These are phyloP conservation scores for Mycena chlorophos DNA, from an alignment of 768 basidiomycete species.

Conservation along the genomic window DNA sequence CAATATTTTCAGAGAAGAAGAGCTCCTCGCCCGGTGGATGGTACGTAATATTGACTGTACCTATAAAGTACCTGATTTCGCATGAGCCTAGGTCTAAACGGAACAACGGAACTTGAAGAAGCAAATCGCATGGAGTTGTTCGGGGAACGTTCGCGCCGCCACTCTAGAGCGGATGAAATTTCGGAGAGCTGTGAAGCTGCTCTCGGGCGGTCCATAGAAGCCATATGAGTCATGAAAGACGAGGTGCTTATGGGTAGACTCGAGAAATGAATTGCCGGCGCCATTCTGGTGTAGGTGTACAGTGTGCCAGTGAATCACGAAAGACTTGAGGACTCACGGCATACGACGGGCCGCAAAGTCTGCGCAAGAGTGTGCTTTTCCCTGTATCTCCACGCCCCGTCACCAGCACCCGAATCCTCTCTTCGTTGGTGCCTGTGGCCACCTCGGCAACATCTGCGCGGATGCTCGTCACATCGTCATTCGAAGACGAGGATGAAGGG, in stretches of 20 bases:
- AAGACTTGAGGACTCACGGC: not conserved
- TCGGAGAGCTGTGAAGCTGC: not conserved
- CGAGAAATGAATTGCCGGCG: not conserved
- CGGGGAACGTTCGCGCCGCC: not conserved
- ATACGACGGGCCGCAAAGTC: not conserved
- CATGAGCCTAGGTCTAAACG: not conserved
- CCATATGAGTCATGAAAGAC: not conserved
- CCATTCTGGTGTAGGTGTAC: not conserved
- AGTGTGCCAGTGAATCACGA: not conserved
- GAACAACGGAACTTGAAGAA: not conserved
- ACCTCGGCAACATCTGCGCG: too few species aligned
- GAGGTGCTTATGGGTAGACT: not conserved
- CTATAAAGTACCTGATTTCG: not conserved
- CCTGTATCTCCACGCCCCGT: not conserved
- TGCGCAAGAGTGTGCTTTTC: not conserved
- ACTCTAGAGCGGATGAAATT: not conserved
- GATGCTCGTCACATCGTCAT: too few species aligned
- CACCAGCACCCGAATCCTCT: not conserved
- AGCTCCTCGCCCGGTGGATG: not conserved
- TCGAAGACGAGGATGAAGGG: too few species aligned
- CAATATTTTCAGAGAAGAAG: not conserved
- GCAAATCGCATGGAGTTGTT: not conserved
- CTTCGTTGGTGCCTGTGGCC: too few species aligned
- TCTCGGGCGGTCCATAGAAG: not conserved
- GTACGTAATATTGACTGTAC: not conserved